Percentiles rank a stretch among this genome's conserved stretches.
These are phyloP conservation scores for Goniomonas avonlea DNA, from an alignment of 78 protist genomes.

Conservation along the genomic window DNA sequence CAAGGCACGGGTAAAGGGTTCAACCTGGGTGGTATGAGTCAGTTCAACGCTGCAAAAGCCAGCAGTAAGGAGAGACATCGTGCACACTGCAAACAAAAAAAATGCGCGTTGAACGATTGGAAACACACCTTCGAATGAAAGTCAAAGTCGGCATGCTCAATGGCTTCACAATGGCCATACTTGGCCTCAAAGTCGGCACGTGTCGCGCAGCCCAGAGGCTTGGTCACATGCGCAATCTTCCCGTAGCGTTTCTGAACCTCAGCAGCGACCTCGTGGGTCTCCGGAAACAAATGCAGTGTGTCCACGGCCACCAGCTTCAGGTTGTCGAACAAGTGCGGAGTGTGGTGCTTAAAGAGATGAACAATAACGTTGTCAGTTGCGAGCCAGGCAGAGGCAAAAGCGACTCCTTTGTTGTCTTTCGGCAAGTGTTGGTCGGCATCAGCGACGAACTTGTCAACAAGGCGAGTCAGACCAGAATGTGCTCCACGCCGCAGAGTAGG, in stretches of 20 bases:
- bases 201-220: conserved; percentile 43
- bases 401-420: too few species aligned
- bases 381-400: conserved; percentile 43
- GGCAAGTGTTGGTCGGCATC: too few species aligned
- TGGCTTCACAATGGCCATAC: conserved; percentile 18
- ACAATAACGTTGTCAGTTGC: conserved; percentile 39
- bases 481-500: too few species aligned
- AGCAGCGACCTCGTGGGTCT: conserved; percentile 23
- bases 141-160: conserved; percentile 40
- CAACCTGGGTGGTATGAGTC: too few species aligned
- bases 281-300: conserved; percentile 46
- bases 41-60: too few species aligned
- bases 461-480: too few species aligned
- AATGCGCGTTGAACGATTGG: too few species aligned
- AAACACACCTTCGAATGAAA: conserved; percentile 28
- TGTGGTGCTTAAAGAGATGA: conserved; percentile 18
- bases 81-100: too few species aligned
- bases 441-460: too few species aligned
- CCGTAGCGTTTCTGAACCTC: conserved; percentile 24
- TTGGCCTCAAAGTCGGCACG: conserved; percentile 27
- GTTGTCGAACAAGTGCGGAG: not conserved
- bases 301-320: conserved; percentile 42
- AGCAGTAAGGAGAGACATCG: too few species aligned
- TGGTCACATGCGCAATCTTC: not conserved
- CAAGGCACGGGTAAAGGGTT: conserved; percentile 28